Percentiles rank a stretch among this genome's conserved stretches.
Evolutionary conservation across 2,329 filamentous ascomycete genomes (phyloP).

Genomic region (Beauveria brongniartii): DNA sequence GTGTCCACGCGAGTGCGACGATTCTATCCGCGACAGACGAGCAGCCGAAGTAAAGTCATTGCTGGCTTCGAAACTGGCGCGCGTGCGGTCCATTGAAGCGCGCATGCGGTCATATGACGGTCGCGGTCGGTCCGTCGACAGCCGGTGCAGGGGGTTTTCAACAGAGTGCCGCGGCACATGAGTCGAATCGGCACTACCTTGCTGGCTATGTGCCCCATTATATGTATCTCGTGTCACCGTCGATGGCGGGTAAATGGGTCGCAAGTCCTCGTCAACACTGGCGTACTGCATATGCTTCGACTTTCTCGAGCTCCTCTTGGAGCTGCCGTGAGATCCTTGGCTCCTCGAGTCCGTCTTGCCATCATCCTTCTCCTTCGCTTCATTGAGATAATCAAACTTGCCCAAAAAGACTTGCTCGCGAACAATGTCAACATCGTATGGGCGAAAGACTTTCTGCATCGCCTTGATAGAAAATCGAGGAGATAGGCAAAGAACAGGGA

Average conservation of each 20-base stretch:
- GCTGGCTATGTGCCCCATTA: conserved; percentile 68
- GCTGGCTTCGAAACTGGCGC: conserved; percentile 78
- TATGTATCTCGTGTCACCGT: conserved; percentile 70
- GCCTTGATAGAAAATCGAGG: conserved; percentile 83
- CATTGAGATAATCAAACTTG: conserved; percentile 63
- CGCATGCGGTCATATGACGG: conserved; percentile 86
- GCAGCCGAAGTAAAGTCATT: conserved; percentile 89
- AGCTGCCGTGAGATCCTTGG: conserved; percentile 41
- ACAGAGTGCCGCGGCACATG: conserved; percentile 49
- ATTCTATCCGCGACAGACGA: conserved; percentile 76
- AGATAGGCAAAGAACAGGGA: conserved; percentile 72
- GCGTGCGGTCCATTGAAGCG: conserved; percentile 76
- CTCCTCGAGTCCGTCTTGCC: conserved; percentile 31
- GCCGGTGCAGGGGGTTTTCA: conserved; percentile 39
- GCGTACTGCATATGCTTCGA: conserved; percentile 50
- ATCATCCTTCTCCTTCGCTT: conserved; percentile 23
- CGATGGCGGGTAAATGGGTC: conserved; percentile 90
- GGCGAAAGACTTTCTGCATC: conserved; percentile 88
- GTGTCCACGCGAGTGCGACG: conserved; percentile 43
- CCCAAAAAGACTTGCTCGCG: conserved; percentile 84
- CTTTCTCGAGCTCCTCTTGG: conserved; percentile 48
- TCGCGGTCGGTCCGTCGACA: conserved; percentile 59
- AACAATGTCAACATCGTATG: conserved; percentile 89
- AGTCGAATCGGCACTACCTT: conserved; percentile 89
- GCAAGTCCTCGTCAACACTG: conserved; percentile 75